Conservation (phyloP, 441 rosid genomes). For the Breynia disticha region DNA sequence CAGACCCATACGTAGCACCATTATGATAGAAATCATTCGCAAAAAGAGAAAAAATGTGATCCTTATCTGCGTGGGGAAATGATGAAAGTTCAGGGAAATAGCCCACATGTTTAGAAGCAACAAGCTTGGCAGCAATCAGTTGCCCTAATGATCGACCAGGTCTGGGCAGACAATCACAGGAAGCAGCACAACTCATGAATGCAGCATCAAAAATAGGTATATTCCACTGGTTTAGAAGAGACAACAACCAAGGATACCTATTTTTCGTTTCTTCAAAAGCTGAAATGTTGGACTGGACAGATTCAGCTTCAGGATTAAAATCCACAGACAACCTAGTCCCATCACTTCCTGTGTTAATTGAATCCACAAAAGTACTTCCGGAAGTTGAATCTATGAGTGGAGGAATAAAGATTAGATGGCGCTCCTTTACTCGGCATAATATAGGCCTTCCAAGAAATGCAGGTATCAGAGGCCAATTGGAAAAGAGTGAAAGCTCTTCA, state of each 20-base stretch:
- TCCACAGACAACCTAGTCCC: constrained; percentile 24
- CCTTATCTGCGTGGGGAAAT: constrained; percentile 54
- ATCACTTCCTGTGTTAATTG: constrained; percentile 25
- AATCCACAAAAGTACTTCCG: constrained; percentile 25
- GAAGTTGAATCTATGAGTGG: constrained; percentile 38
- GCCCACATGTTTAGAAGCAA: constrained; percentile 71
- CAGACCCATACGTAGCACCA: constrained; percentile 54
- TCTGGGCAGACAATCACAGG: constrained; percentile 64
- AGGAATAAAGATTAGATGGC: constrained; percentile 73
- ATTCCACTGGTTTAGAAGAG: constrained; percentile 79
- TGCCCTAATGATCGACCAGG: constrained; percentile 68
- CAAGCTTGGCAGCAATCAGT: constrained; percentile 82
- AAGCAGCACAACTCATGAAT: constrained; percentile 71
- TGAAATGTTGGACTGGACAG: constrained; percentile 35
- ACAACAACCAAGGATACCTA: constrained; percentile 72
- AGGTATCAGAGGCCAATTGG: constrained; percentile 97
- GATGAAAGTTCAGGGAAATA: constrained; percentile 60
- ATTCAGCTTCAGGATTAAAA: constrained; percentile 35
- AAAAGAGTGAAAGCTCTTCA: constrained; percentile 65
- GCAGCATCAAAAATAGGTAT: constrained; percentile 73
- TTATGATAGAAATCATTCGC: constrained; percentile 62
- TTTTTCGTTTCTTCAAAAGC: constrained; percentile 46
- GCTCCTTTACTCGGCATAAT: constrained; percentile 82
- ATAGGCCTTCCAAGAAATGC: constrained; percentile 92
- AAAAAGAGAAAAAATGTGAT: constrained; percentile 74